A percentile compares a stretch with the other conserved stretches of the same genome.
Conservation (phyloP, 768 basidiomycete species). For the Hemileccinum rubropunctum region DNA sequence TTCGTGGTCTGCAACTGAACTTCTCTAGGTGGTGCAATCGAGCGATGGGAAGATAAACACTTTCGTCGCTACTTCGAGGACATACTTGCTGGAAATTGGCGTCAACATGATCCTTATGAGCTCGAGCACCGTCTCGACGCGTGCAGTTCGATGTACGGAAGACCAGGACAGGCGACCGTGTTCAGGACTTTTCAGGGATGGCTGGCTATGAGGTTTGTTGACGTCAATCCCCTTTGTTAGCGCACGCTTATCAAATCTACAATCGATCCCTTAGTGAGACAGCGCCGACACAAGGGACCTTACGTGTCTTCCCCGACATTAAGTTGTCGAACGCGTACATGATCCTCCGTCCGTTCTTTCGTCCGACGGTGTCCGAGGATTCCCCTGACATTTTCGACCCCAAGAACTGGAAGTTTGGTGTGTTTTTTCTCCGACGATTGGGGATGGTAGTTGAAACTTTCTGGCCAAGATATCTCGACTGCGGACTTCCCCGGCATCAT, state of each 20-base stretch:
- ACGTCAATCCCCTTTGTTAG: not conserved
- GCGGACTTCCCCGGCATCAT: constrained; percentile 54
- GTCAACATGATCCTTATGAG: constrained; percentile 64
- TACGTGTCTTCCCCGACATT: constrained; percentile 69
- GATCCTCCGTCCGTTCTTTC: constrained; percentile 77
- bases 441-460: constrained; percentile 8
- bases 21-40: constrained; percentile 60
- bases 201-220: constrained; percentile 59
- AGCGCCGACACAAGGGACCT: constrained; percentile 65
- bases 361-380: constrained; percentile 39
- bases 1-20: not conserved
- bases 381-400: constrained; percentile 44
- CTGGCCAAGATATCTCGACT: constrained; percentile 41
- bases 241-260: not conserved
- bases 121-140: constrained; percentile 59
- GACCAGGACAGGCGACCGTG: constrained; percentile 49
- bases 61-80: constrained; percentile 60
- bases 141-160: constrained; percentile 59
- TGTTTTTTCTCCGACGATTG: constrained; percentile 16
- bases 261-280: constrained; percentile 44
- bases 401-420: constrained; percentile 55
- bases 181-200: constrained; percentile 77
- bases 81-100: constrained; percentile 63
- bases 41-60: constrained; percentile 66
- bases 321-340: constrained; percentile 66